Percentiles rank a stretch among this genome's conserved stretches.
Conservation (phyloP, 2,329 filamentous ascomycete species). For the Trichoderma guizhouense region DNA sequence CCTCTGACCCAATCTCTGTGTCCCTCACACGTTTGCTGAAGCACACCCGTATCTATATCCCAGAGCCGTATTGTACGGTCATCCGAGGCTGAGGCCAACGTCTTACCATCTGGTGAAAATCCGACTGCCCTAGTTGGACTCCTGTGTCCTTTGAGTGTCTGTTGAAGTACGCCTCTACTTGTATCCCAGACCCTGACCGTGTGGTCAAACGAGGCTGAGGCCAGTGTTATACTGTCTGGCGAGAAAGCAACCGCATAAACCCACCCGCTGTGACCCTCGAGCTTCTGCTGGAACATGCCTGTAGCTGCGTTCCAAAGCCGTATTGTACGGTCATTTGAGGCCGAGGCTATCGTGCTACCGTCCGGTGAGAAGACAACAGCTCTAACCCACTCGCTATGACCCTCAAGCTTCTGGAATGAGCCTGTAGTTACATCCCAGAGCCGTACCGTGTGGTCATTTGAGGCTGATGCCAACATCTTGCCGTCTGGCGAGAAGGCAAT, state of each 20-base stretch:
- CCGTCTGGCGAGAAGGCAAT: not conserved
- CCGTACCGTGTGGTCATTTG: not conserved
- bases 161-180: not conserved
- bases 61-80: not conserved
- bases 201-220: not conserved
- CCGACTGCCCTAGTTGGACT: not conserved
- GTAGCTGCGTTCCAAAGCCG: not conserved
- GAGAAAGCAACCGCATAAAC: not conserved
- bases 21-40: not conserved
- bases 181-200: not conserved
- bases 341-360: not conserved
- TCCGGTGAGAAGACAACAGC: not conserved
- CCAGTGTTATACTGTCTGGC: not conserved
- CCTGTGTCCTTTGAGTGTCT: not conserved
- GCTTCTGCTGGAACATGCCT: not conserved
- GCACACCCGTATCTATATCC: not conserved
- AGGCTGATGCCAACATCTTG: not conserved
- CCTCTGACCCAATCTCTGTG: not conserved
- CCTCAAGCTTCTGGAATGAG: not conserved
- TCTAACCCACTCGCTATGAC: not conserved
- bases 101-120: not conserved
- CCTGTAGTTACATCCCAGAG: not conserved
- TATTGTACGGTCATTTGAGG: not conserved
- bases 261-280: not conserved
- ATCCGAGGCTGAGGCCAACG: not conserved